These are phyloP conservation scores for Ailanthus altissimus DNA, from an alignment of 345 rosid genomes.

Conservation along the genomic window DNA sequence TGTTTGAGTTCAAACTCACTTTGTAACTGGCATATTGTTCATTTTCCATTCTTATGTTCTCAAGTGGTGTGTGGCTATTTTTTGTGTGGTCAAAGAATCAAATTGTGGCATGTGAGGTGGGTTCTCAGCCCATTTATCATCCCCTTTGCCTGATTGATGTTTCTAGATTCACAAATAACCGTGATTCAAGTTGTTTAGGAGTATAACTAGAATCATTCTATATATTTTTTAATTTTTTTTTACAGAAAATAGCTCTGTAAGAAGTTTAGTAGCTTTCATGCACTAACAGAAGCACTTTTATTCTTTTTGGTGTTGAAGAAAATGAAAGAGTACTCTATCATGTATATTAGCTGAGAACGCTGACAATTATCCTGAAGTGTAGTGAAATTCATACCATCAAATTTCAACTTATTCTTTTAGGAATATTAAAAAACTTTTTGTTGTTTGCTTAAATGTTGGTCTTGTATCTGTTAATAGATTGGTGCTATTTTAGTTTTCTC, in stretches of 20 bases:
- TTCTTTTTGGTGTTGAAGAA: not conserved
- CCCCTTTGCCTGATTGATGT: not conserved
- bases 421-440: not conserved
- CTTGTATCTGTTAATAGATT: not conserved
- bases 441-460: not conserved
- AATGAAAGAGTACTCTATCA: not conserved
- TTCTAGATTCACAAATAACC: not conserved
- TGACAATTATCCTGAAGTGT: not conserved
- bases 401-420: not conserved
- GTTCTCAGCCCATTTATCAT: too few species aligned
- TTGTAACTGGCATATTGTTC: too few species aligned
- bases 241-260: too few species aligned
- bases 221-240: too few species aligned
- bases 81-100: too few species aligned
- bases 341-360: not conserved
- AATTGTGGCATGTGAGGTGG: not conserved
- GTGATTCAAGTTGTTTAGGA: not conserved
- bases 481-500: not conserved
- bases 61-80: too few species aligned
- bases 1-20: too few species aligned
- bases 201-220: not conserved
- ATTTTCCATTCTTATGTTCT: too few species aligned
- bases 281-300: not conserved
- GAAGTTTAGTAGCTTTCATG: not conserved
- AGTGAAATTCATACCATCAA: not conserved